Evolutionary conservation across 2,329 filamentous ascomycete species (phyloP).

Genomic region (Sordariomycetes sp.): DNA sequence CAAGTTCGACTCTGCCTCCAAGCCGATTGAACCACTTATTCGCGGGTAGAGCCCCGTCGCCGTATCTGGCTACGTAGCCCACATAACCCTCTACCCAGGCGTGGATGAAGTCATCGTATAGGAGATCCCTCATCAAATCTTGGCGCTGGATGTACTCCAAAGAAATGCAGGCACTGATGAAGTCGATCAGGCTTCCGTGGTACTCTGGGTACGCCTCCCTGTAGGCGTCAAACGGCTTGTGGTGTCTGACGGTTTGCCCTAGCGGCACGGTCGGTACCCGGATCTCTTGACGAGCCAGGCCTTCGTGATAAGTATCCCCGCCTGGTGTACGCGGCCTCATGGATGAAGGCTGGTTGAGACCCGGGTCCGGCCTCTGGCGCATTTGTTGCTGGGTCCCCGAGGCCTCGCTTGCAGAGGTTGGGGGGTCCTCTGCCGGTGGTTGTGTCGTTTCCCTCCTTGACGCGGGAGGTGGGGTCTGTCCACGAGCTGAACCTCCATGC

Average conservation of each 20-base stretch:
- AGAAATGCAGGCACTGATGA: constrained; percentile 32
- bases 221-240: constrained; percentile 26
- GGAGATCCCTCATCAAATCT: constrained; percentile 24
- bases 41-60: neutral
- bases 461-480: neutral
- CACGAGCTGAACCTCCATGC: too few relatives aligned
- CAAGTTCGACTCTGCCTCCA: constrained; percentile 16
- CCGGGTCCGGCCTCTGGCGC: too few relatives aligned
- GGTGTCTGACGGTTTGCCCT: neutral
- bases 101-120: constrained; percentile 44
- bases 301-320: too few relatives aligned
- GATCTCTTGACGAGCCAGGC: too few relatives aligned
- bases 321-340: too few relatives aligned
- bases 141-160: constrained; percentile 25
- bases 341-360: too few relatives aligned
- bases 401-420: too few relatives aligned
- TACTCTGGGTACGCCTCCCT: constrained; percentile 30
- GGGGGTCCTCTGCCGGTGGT: neutral
- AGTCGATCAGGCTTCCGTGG: constrained; percentile 24
- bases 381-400: too few relatives aligned
- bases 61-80: constrained; percentile 22
- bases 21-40: constrained; percentile 18
- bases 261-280: too few relatives aligned
- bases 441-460: neutral
- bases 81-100: constrained; percentile 29